These are phyloP conservation scores for Yarrowia yakushimensis DNA, from an alignment of 805 yeast genomes.

Conservation along the genomic window DNA sequence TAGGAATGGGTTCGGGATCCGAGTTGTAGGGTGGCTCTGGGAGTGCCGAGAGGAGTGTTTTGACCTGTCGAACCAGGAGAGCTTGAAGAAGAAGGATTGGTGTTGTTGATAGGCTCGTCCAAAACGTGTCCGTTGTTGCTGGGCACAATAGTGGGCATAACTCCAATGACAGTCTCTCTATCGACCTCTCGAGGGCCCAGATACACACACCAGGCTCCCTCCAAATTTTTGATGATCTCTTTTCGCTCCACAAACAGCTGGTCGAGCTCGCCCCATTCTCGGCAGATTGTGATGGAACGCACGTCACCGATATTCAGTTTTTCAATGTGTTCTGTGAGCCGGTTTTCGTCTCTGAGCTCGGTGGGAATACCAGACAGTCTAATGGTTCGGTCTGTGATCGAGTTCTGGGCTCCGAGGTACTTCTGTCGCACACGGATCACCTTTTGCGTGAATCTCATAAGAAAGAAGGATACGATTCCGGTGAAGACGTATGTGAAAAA, in stretches of 20 bases:
- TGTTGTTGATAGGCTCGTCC: not conserved
- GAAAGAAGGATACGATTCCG: constrained; percentile 52
- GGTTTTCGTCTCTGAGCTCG: constrained; percentile 66
- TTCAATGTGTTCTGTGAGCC: constrained; percentile 70
- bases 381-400: constrained; percentile 88
- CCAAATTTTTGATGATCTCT: constrained; percentile 53
- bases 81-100: not conserved
- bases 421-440: constrained; percentile 76
- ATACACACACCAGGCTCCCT: constrained; percentile 68
- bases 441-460: constrained; percentile 65
- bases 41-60: not conserved
- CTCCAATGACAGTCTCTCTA: not conserved
- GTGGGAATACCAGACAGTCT: constrained; percentile 86
- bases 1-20: constrained; percentile 34
- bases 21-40: constrained; percentile 27
- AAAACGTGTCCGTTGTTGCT: not conserved
- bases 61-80: not conserved
- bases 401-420: constrained; percentile 79
- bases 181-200: constrained; percentile 40
- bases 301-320: constrained; percentile 77
- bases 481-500: constrained; percentile 86
- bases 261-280: constrained; percentile 81
- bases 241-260: constrained; percentile 58
- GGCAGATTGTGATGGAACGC: constrained; percentile 69
- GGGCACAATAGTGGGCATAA: not conserved